Conservation (phyloP, 139 green algal species). For the Chlamydomonas applanata region DNA sequence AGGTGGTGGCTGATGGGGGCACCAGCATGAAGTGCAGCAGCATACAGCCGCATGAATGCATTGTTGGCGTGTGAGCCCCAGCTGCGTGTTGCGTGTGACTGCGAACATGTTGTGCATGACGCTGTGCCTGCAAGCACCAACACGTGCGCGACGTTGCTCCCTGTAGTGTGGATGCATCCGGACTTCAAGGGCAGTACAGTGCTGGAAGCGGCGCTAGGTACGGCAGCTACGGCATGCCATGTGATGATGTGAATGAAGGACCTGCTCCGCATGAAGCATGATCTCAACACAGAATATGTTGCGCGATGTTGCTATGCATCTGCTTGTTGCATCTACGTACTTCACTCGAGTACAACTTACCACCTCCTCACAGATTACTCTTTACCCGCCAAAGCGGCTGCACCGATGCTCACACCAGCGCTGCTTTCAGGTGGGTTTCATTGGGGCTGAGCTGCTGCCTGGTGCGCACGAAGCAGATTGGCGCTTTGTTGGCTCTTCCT, state of each 20-base stretch:
- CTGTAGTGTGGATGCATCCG: slow-evolving; percentile 14
- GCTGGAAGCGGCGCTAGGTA: slow-evolving; percentile 16
- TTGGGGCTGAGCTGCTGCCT: not conserved
- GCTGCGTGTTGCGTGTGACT: not conserved
- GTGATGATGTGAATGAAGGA: too few relatives aligned
- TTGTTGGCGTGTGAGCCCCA: not conserved
- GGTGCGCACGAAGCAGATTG: not conserved
- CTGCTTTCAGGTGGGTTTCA: not conserved
- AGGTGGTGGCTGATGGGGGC: not conserved
- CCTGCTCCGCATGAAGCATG: too few relatives aligned
- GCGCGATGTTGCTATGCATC: too few relatives aligned
- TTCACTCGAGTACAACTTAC: not conserved
- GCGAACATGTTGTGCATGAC: not conserved
- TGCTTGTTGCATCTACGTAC: not conserved
- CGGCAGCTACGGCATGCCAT: too few relatives aligned
- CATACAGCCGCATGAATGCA: not conserved
- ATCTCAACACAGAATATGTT: too few relatives aligned
- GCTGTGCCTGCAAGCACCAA: not conserved
- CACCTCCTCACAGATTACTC: not conserved
- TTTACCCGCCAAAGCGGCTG: not conserved
- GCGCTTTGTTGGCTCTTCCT: not conserved
- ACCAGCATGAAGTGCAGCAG: not conserved
- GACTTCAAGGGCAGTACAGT: slow-evolving; percentile 13
- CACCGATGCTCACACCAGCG: not conserved
- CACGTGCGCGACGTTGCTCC: not conserved